phyloP scores from a whole-genome alignment of 768 basidiomycete species.

The Boletus coccyginus region DNA sequence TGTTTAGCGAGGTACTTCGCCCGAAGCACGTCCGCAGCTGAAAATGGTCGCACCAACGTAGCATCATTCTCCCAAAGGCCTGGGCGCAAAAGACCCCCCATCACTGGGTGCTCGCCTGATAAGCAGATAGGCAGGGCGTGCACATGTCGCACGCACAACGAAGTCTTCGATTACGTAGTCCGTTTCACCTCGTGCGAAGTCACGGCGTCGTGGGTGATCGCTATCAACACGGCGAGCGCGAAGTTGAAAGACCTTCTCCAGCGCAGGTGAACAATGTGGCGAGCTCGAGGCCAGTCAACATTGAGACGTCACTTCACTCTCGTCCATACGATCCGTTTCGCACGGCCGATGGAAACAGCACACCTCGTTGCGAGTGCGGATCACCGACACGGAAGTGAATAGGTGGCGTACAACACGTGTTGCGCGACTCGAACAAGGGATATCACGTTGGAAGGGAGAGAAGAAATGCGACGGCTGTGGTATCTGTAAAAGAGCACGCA shows the following conservation, averaged over 20 bases:
- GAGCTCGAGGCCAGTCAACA: neutral
- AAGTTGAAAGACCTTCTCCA: neutral
- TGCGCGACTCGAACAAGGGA: neutral
- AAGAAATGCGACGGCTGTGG: neutral
- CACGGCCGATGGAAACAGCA: neutral
- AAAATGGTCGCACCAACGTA: neutral
- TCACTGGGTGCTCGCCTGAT: neutral
- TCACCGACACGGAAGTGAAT: conserved; percentile 20
- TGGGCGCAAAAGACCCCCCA: neutral
- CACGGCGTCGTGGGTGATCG: neutral
- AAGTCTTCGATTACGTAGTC: conserved; percentile 21
- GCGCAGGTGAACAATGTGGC: neutral
- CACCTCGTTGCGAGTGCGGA: conserved; percentile 7
- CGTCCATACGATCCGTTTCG: conserved; percentile 7
- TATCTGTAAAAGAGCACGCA: neutral
- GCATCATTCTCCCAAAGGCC: neutral
- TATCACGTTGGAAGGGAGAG: neutral
- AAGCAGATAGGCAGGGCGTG: neutral
- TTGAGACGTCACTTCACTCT: neutral
- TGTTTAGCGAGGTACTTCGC: neutral
- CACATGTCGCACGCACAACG: neutral
- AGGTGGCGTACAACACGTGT: conserved; percentile 15
- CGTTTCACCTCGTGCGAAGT: neutral
- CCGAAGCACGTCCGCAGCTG: neutral
- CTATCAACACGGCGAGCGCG: neutral